Base-by-base conservation (phyloP, 1,284 basidiomycete genomes). In the Xerocomus amazonicus region DNA sequence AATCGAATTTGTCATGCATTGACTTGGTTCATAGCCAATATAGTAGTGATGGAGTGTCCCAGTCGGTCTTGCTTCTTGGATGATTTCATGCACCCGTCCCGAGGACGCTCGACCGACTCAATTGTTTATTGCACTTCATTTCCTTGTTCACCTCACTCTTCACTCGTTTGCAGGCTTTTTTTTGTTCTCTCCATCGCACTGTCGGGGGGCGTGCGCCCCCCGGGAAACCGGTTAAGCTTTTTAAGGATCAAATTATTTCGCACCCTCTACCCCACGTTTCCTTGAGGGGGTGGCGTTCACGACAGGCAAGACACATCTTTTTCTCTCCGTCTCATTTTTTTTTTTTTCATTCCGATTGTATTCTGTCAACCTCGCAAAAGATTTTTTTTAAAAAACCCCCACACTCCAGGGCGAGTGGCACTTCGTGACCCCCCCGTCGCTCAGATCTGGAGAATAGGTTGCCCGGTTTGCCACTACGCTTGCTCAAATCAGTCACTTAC, bases 21-120 rank as follows among this genome's bases (percentile, higher is more conserved):
- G 55, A 51, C 28, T 68, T 65, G 67, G 67, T 70, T 66, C 64
- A 66, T 66, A 63, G 66, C 55, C 59, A 54, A 56, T 46, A 66
- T 66, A 61, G 64, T 67, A 60, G 63, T n/a, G 46, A 0, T 9
- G 46, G 59, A 50, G 65, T 61, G 67, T 67, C 67, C 54, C 50
- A 54, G 28, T 19, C 8, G 50, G 45, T 39, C 23, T 46, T 36
- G 10, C 29, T 33, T 44, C 16, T 23, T 54, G 53, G 52, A 29
- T 17, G 31, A 43, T 51, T 32, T 50, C 52, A 47, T 10, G 48
- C 52, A 42, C 12, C 33, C 19, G 41, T 51, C 57, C 39, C 39
- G 19, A 4, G 19, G 19, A 23, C 19, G 19, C 19, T 23, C 19
- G 3, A 17, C 41, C 4, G 5, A 9, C 40, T 43, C 34, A 12